Percentiles rank a stretch among this genome's conserved stretches.
phyloP scores from a whole-genome alignment of 108 stramenopile genomes.

The Cyclotella cryptica region DNA sequence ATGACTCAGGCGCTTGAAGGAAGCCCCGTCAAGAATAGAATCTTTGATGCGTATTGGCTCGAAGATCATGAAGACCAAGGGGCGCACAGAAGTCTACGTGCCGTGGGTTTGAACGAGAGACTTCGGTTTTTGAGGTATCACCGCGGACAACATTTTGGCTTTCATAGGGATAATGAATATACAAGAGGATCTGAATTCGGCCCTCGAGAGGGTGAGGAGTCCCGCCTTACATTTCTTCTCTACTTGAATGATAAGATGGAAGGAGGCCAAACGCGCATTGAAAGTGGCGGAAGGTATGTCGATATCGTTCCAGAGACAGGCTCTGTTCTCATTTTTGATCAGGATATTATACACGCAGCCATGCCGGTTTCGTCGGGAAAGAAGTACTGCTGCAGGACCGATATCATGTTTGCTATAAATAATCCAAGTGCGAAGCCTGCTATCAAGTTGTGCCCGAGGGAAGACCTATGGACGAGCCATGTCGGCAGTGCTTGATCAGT shows the following conservation, averaged over 20 bases:
- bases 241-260: slow-evolving; percentile 55
- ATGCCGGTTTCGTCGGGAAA: slow-evolving; percentile 29
- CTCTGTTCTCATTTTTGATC: slow-evolving; percentile 46
- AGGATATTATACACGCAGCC: slow-evolving; percentile 50
- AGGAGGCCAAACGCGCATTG: slow-evolving; percentile 49
- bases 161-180: slow-evolving; percentile 44
- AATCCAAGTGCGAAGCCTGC: not conserved
- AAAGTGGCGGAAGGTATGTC: slow-evolving; percentile 21
- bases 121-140: slow-evolving; percentile 42
- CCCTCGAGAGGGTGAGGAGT: slow-evolving; percentile 38
- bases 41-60: slow-evolving; percentile 17
- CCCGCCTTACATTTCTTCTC: slow-evolving; percentile 37
- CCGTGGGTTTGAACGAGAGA: slow-evolving; percentile 54
- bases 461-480: not conserved
- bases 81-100: not conserved
- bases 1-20: slow-evolving; percentile 21
- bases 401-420: slow-evolving; percentile 45
- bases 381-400: slow-evolving; percentile 51
- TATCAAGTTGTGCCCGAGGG: not conserved
- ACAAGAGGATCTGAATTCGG: slow-evolving; percentile 25
- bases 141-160: slow-evolving; percentile 44
- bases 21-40: slow-evolving; percentile 10
- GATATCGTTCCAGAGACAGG: slow-evolving; percentile 47
- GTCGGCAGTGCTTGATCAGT: not conserved
- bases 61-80: not conserved